Percentiles rank a stretch among this genome's conserved stretches.
Evolutionary conservation across 768 basidiomycete genomes (phyloP).

Genomic region (Boletus speciosus): DNA sequence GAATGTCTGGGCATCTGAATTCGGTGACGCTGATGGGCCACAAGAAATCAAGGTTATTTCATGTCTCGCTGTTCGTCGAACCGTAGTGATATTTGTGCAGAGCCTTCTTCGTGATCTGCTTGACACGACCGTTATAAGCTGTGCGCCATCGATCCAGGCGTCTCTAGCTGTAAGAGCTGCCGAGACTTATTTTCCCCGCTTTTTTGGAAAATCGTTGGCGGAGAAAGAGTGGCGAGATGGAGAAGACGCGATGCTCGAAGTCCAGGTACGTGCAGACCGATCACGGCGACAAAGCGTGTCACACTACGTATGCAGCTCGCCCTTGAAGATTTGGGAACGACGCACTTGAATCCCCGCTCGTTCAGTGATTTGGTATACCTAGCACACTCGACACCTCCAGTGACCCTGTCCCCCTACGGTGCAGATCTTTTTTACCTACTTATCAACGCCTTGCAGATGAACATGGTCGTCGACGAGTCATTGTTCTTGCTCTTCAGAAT

Average conservation of each 20-base stretch:
- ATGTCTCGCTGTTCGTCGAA: background rate
- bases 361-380: slow-evolving; percentile 25
- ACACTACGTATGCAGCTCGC: slow-evolving; percentile 22
- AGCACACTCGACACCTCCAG: slow-evolving; percentile 18
- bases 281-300: background rate
- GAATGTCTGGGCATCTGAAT: slow-evolving; percentile 12
- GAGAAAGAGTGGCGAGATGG: slow-evolving; percentile 40
- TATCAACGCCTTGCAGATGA: slow-evolving; percentile 50
- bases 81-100: slow-evolving; percentile 18
- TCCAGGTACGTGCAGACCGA: slow-evolving; percentile 37
- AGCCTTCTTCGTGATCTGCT: slow-evolving; percentile 30
- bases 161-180: slow-evolving; percentile 47
- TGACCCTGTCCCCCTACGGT: slow-evolving; percentile 10
- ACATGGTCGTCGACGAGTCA: slow-evolving; percentile 54
- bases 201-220: slow-evolving; percentile 34
- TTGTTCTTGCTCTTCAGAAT: slow-evolving; percentile 51
- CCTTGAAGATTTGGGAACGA: slow-evolving; percentile 33
- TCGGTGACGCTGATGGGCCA: background rate
- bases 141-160: slow-evolving; percentile 38
- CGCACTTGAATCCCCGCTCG: slow-evolving; percentile 23
- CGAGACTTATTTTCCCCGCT: slow-evolving; percentile 42
- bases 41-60: slow-evolving; percentile 21
- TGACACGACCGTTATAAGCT: slow-evolving; percentile 35
- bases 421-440: slow-evolving; percentile 39
- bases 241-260: slow-evolving; percentile 33